Percentiles rank a stretch among this genome's conserved stretches.
phyloP scores from a whole-genome alignment of 805 yeast genomes.

The Myxozyma udenii region DNA sequence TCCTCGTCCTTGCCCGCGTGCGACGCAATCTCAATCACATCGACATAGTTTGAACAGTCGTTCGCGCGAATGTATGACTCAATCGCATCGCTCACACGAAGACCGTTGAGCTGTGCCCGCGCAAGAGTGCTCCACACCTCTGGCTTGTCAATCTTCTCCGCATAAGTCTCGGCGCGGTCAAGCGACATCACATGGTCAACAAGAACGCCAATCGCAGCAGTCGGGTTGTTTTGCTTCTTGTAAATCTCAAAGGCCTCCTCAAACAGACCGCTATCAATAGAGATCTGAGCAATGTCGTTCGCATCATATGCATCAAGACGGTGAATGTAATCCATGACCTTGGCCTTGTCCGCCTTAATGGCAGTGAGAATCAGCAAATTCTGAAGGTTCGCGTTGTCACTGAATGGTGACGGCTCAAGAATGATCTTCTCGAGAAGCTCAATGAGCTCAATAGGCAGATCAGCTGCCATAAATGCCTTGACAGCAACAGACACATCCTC shows the following conservation, averaged over 20 bases:
- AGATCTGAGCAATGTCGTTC: slow-evolving; percentile 86
- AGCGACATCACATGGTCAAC: slow-evolving; percentile 91
- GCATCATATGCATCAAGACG: slow-evolving; percentile 89
- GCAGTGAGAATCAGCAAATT: slow-evolving; percentile 91
- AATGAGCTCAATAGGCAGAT: slow-evolving; percentile 85
- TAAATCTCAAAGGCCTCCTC: slow-evolving; percentile 96
- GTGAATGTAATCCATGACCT: slow-evolving; percentile 79
- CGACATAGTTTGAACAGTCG: slow-evolving; percentile 84
- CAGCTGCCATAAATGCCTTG: slow-evolving; percentile 93
- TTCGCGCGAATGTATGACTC: slow-evolving; percentile 87
- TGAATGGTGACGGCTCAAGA: slow-evolving; percentile 95
- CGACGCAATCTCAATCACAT: slow-evolving; percentile 90
- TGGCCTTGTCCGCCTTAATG: slow-evolving; percentile 86
- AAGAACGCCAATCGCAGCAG: slow-evolving; percentile 82
- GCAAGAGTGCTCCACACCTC: slow-evolving; percentile 95
- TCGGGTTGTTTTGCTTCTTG: slow-evolving; percentile 72
- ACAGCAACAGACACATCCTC: slow-evolving; percentile 92
- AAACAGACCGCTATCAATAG: slow-evolving; percentile 79
- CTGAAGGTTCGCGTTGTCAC: slow-evolving; percentile 91
- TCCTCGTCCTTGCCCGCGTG: slow-evolving; percentile 97
- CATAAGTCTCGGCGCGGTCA: slow-evolving; percentile 91
- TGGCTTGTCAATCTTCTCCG: slow-evolving; percentile 80
- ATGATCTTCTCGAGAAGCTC: slow-evolving; percentile 94
- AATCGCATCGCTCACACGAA: slow-evolving; percentile 87
- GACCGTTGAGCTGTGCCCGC: slow-evolving; percentile 90